Base-by-base conservation (phyloP, 192 early-diverging fungal species). In the Coemansia reversa region DNA sequence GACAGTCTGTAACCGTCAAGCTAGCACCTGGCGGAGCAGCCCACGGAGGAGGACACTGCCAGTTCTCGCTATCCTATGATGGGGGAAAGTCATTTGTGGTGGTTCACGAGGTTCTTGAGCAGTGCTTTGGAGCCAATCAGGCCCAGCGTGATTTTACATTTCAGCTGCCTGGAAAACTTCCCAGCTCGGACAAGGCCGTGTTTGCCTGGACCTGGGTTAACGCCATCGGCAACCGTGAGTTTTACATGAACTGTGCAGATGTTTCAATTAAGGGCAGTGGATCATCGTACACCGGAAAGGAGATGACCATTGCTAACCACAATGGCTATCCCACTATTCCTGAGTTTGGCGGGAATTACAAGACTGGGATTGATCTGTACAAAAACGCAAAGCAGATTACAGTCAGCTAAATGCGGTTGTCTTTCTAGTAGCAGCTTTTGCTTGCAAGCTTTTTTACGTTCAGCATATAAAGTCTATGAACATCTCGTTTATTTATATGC, bases 141-240 rank as follows among this genome's bases (percentile, higher is more conserved):
- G 42, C 70, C 77, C 55, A 76, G 65, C 30, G n/a, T n/a, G n/a
- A n/a, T n/a, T n/a, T n/a, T n/a, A n/a, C n/a, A n/a, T 83, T 90
- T 28, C 70, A 70, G 30, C 69, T 90, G 39, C 89, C 89, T 7
- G 50, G 29, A 5, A 57, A 72, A 6, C 54, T 85, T 29, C 88
- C 88, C 2, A 58, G 59, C 47, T 63, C 62, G 5, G 70, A 81
- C 48, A 63, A 53, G 4, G 83, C 67, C 3, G 48, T 83, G 6
- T 84, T 87, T 27, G 83, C 82, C 7, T 90, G 89, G 88, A 67
- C 84, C 14, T 92, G 90, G 90, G 87, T 88, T 48, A 88, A 88
- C 54, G 88, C 89, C 19, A 67, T 85, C 16, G 88, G 86, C 3
- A 87, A 87, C 68, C 83, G 84, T 42, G 90, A 92, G 75, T 89